A percentile compares a stretch with the other conserved stretches of the same genome.
Evolutionary conservation across 805 yeast species (phyloP).

Genomic region (Kodamaea restingae): DNA sequence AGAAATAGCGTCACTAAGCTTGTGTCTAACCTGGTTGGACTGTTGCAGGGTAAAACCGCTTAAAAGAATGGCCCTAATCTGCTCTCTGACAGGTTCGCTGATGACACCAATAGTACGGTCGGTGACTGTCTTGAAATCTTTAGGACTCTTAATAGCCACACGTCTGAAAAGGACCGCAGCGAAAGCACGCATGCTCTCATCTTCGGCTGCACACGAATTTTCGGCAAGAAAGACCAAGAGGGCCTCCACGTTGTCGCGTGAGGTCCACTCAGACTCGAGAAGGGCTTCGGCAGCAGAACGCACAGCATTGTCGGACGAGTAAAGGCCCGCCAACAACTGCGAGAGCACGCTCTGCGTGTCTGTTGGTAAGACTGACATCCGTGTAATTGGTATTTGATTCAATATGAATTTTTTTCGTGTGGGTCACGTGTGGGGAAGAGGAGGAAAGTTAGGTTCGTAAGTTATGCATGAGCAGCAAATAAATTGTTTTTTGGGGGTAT

Average conservation of each 20-base stretch:
- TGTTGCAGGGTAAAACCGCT: slow-evolving; percentile 70
- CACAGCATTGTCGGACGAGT: slow-evolving; percentile 66
- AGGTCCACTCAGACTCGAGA: slow-evolving; percentile 74
- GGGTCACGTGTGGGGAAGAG: not conserved
- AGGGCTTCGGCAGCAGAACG: slow-evolving; percentile 77
- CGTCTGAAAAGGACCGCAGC: slow-evolving; percentile 89
- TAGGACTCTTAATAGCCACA: slow-evolving; percentile 76
- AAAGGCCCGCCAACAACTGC: slow-evolving; percentile 50
- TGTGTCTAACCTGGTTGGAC: slow-evolving; percentile 79
- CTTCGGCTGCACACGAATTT: slow-evolving; percentile 63
- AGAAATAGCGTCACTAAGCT: slow-evolving; percentile 89
- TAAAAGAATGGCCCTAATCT: slow-evolving; percentile 62
- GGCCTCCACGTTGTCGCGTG: slow-evolving; percentile 59
- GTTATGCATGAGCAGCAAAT: too few species aligned
- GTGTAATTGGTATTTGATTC: not conserved
- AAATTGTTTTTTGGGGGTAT: too few species aligned
- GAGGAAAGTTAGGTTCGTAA: not conserved
- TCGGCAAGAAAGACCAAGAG: slow-evolving; percentile 76
- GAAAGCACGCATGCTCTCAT: slow-evolving; percentile 59
- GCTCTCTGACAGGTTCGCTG: slow-evolving; percentile 51
- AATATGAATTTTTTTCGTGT: not conserved
- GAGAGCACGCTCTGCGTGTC: slow-evolving; percentile 54
- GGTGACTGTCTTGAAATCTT: slow-evolving; percentile 55
- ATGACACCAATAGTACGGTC: slow-evolving; percentile 77
- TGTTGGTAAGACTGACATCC: slow-evolving; percentile 46